Conservation (phyloP, 306 rosid species). For the Leucaena leucocephala region DNA sequence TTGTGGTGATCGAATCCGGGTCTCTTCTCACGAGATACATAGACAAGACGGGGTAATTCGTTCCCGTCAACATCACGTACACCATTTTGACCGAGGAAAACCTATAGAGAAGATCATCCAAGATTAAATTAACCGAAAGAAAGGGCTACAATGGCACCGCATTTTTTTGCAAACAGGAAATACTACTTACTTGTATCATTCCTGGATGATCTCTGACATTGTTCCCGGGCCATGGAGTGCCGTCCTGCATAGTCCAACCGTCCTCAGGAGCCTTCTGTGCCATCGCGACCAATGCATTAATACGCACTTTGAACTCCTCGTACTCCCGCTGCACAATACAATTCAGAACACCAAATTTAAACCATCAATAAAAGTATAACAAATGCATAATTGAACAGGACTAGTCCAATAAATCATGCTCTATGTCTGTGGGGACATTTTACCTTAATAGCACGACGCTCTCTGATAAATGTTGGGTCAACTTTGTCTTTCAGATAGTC, state of each 20-base stretch:
- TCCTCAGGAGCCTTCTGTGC: slow-evolving; percentile 93
- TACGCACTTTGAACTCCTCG: slow-evolving; percentile 88
- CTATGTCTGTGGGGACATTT: neutral
- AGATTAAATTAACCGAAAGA: slow-evolving; percentile 8
- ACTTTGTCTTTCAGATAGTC: slow-evolving; percentile 84
- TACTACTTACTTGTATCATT: slow-evolving; percentile 77
- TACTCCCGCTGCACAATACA: slow-evolving; percentile 74
- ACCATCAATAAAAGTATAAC: slow-evolving; percentile 18
- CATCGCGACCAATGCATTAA: slow-evolving; percentile 79
- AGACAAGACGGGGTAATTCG: slow-evolving; percentile 79
- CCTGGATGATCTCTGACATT: slow-evolving; percentile 94
- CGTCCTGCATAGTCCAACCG: slow-evolving; percentile 99
- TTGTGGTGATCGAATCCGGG: slow-evolving; percentile 95
- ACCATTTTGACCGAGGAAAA: slow-evolving; percentile 95
- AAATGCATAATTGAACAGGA: slow-evolving; percentile 3
- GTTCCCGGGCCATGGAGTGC: slow-evolving; percentile 98
- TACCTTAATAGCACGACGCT: slow-evolving; percentile 94
- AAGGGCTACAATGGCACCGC: neutral
- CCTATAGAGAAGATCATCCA: slow-evolving; percentile 47
- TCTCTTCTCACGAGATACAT: slow-evolving; percentile 95
- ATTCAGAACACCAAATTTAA: slow-evolving; percentile 31
- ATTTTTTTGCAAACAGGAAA: slow-evolving; percentile 10
- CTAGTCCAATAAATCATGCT: neutral
- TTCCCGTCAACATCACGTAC: slow-evolving; percentile 82
- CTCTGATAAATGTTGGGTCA: slow-evolving; percentile 73